phyloP scores from a whole-genome alignment of 805 yeast genomes.

The Saturnispora sanitii region DNA sequence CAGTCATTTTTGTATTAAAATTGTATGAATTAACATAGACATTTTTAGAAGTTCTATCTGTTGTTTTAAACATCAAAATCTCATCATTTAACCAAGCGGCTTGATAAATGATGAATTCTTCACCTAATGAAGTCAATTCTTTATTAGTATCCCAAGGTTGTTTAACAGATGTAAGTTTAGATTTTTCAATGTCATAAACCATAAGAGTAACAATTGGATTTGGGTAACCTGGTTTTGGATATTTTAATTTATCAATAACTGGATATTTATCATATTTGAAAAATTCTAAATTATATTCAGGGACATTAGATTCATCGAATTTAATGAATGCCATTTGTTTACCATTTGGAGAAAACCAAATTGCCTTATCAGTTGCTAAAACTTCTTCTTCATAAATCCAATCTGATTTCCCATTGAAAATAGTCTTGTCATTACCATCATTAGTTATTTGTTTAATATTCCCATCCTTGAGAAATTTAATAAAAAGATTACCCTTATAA shows the following conservation, averaged over 20 bases:
- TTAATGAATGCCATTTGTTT: constrained; percentile 43
- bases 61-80: constrained; percentile 44
- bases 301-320: constrained; percentile 53
- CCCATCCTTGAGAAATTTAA: constrained; percentile 30
- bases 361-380: constrained; percentile 41
- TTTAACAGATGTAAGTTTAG: constrained; percentile 18
- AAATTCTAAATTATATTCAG: constrained; percentile 39
- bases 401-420: constrained; percentile 64
- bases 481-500: constrained; percentile 42
- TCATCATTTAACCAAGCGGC: constrained; percentile 47
- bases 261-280: constrained; percentile 44
- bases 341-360: constrained; percentile 71
- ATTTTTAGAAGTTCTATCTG: constrained; percentile 52
- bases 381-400: constrained; percentile 87
- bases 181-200: constrained; percentile 30
- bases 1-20: constrained; percentile 22
- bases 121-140: constrained; percentile 20
- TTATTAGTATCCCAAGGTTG: constrained; percentile 21
- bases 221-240: constrained; percentile 64
- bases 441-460: constrained; percentile 30
- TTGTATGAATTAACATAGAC: constrained; percentile 42
- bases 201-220: constrained; percentile 48
- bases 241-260: constrained; percentile 35
- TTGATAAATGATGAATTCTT: constrained; percentile 50
- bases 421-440: constrained; percentile 39